These are phyloP conservation scores for Eleusine coracana DNA, from an alignment of 176 grass and related monocot species.

Conservation along the genomic window DNA sequence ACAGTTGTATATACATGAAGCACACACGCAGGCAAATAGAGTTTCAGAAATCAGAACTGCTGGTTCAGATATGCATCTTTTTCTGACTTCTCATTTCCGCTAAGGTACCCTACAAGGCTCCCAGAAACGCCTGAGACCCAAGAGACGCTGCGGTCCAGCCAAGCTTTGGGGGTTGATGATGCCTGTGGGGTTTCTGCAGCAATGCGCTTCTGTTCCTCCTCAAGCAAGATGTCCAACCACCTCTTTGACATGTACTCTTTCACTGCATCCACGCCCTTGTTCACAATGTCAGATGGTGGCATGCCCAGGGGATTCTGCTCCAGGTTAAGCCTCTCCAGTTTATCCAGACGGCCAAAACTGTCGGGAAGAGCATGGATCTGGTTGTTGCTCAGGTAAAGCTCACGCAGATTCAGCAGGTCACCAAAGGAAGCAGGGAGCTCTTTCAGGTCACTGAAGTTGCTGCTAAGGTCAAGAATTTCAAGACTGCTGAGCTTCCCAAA, in stretches of 20 bases:
- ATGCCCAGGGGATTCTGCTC: slow-evolving; percentile 78
- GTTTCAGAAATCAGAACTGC: slow-evolving; percentile 58
- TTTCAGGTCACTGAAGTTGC: slow-evolving; percentile 88
- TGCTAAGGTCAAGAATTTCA: slow-evolving; percentile 78
- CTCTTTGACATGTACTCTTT: slow-evolving; percentile 79
- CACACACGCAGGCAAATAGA: not conserved
- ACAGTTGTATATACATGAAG: slow-evolving; percentile 39
- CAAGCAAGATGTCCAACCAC: slow-evolving; percentile 59
- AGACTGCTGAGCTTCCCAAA: slow-evolving; percentile 79
- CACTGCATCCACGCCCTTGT: slow-evolving; percentile 57
- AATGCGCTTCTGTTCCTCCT: slow-evolving; percentile 63
- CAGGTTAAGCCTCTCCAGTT: slow-evolving; percentile 84
- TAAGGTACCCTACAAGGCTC: slow-evolving; percentile 58
- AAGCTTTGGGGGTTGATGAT: slow-evolving; percentile 50
- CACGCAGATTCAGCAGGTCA: slow-evolving; percentile 74
- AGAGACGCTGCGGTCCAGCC: slow-evolving; percentile 69
- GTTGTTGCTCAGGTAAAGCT: slow-evolving; percentile 95
- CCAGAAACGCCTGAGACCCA: slow-evolving; percentile 67
- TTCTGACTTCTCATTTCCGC: slow-evolving; percentile 41
- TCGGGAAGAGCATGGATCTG: slow-evolving; percentile 86
- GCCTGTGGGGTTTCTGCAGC: slow-evolving; percentile 48
- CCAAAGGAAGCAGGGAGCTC: slow-evolving; percentile 77
- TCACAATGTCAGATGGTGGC: slow-evolving; percentile 62
- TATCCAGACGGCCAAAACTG: slow-evolving; percentile 69
- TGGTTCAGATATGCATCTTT: slow-evolving; percentile 72